phyloP scores from a whole-genome alignment of 225 moss, liverwort and hornwort genomes.

The Antitrichia curtipendula region DNA sequence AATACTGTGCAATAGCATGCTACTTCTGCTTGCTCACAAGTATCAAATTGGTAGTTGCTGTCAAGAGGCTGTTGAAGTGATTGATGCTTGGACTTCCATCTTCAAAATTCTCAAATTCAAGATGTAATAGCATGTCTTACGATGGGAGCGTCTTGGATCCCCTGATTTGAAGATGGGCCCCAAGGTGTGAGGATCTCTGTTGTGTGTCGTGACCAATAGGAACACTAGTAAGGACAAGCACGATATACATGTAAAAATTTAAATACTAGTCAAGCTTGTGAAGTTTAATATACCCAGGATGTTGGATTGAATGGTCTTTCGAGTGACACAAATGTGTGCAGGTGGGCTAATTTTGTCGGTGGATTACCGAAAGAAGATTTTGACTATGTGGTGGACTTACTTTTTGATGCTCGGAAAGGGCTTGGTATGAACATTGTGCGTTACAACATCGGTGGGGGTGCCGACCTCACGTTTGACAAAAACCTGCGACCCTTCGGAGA shows the following conservation, averaged over 20 bases:
- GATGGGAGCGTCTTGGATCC: background rate
- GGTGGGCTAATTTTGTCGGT: slow-evolving; percentile 99
- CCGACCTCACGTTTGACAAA: slow-evolving; percentile 62
- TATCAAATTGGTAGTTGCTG: background rate
- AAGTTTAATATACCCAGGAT: background rate
- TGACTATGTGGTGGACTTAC: slow-evolving; percentile 63
- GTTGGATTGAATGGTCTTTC: background rate
- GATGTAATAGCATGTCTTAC: background rate
- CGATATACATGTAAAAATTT: too few relatives aligned
- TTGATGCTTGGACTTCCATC: background rate
- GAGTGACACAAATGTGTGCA: slow-evolving; percentile 13
- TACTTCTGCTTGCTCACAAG: background rate
- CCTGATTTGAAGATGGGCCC: background rate
- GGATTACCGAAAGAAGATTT: slow-evolving; percentile 64
- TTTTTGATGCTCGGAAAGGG: slow-evolving; percentile 77
- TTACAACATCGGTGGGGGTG: slow-evolving; percentile 93
- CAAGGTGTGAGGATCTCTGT: background rate
- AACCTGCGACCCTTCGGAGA: slow-evolving; percentile 83
- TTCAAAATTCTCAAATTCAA: background rate
- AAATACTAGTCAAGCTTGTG: too few relatives aligned
- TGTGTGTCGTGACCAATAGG: background rate
- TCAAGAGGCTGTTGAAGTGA: background rate
- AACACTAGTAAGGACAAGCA: background rate
- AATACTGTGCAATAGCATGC: background rate
- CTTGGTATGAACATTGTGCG: slow-evolving; percentile 88